Evolutionary conservation across 2,329 filamentous ascomycete genomes (phyloP).

Genomic region (Pochonia chlamydosporia): DNA sequence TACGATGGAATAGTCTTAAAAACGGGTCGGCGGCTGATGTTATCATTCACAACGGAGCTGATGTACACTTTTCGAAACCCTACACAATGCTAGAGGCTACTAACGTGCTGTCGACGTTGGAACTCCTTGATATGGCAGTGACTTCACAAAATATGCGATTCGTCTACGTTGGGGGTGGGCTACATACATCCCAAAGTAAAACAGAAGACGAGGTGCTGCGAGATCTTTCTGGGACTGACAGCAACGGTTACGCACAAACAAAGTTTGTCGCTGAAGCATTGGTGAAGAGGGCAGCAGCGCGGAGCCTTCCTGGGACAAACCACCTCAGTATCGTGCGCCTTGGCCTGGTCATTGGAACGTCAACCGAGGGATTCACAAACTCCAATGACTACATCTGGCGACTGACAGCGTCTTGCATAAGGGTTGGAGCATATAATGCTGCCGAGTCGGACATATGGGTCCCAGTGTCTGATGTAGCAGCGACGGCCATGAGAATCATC

Average conservation of each 20-base stretch:
- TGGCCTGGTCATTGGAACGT: constrained; percentile 15
- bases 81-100: constrained; percentile 7
- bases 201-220: not conserved
- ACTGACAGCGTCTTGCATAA: constrained; percentile 10
- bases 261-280: constrained; percentile 18
- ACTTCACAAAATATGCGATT: not conserved
- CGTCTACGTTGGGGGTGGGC: constrained; percentile 4
- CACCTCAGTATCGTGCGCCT: constrained; percentile 2
- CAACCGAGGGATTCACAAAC: constrained; percentile 16
- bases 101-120: constrained; percentile 8
- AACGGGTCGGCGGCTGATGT: not conserved
- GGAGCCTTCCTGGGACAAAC: constrained; percentile 1
- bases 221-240: not conserved
- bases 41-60: constrained; percentile 12
- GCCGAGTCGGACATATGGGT: constrained; percentile 5
- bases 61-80: constrained; percentile 8
- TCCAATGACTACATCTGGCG: constrained; percentile 16
- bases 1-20: not conserved
- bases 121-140: constrained; percentile 6
- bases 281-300: constrained; percentile 11
- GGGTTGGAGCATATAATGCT: constrained; percentile 10
- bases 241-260: constrained; percentile 15
- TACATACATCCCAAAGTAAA: not conserved
- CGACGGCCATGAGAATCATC: constrained; percentile 8
- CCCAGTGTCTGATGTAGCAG: constrained; percentile 8